Base-by-base conservation (phyloP, 1,139 yeast species). In the Zygosaccharomyces pseudobailii region DNA sequence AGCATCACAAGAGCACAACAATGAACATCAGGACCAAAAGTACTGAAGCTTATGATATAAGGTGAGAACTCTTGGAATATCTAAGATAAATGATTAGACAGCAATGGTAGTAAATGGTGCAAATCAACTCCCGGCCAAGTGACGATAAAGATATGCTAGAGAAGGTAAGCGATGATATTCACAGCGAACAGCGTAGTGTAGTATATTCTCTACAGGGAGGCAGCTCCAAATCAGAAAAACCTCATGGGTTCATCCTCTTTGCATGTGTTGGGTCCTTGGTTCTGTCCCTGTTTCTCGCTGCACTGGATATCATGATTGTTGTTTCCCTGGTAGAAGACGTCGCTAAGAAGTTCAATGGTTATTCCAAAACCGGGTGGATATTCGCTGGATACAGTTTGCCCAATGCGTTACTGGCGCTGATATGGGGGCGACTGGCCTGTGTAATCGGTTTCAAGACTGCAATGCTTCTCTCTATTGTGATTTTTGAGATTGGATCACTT, bases 231-330 rank as follows among this genome's bases (percentile, higher is more conserved):
- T 4, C 40, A 22, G 47, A 21, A 10, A 17, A 25, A 6, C 50
- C 50, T 4, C 31, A 37, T 4, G 55, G 55, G 8, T 25, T 51
- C 13, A 37, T 41, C 10, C 35, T 52, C 32, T 48, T 44, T 19
- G 39, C 42, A 9, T 75, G 81, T 9, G 57, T 79, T 10, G 36
- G 69, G 3, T 71, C 85, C 8, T 69, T 80, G 41, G 68, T 75
- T 22, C 60, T 75, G 27, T 67, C 78, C 10, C 58, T 82, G 51
- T 82, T 83, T 56, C 65, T 84, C 31, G 76, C 78, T 9, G 87
- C 88, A 0, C 65, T 84, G 36, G 90, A 84, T 60, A 84, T 80
- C 57, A 83, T 88, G 8, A 82, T 84, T 51, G 79, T 81, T 2
- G 68, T 79, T 1, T 79, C 88, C 2, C 69, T 82, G 5, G 66